Base-by-base conservation (phyloP, 1,284 basidiomycete genomes). In the Flammula alnicola region DNA sequence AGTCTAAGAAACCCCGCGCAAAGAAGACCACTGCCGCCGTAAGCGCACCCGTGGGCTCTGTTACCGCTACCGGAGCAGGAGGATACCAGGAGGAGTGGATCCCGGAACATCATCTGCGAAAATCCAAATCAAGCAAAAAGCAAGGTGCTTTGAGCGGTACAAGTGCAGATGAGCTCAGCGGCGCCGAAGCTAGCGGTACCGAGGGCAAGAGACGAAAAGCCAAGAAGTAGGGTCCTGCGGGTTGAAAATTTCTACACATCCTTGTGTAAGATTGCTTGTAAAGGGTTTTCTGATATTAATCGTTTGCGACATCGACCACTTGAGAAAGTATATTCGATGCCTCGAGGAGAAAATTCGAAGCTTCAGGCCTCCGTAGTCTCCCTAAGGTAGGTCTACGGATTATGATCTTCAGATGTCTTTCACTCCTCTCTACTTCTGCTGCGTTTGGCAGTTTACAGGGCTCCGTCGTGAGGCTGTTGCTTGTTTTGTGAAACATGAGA, bases 51-150 rank as follows among this genome's bases (percentile, higher is more conserved):
- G 76, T 79, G 26, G 76, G 78, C 36, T 70, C 79, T 4, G 79
- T 81, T 33, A 85, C 84, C n/a, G 83, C 82, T 45, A 85, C 85
- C 27, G 81, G 84, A 16, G 80, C 86, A 4, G 81, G 83, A 50
- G 86, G 83, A 43, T 94, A 94, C 61, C 84, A 93, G 62, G 91
- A 95, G 65, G 92, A 95, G 63, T 95, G 93, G 93, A 95, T 95
- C 61, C 93, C 93, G 12, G 87, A 86, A 59, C 87, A 92, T 61
- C 91, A 94, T 61, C 72, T 93, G 56, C 87, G 83, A 73, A 88
- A 89, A 69, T 55, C 72, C 29, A 88, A 83, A 68, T 63, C 70
- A 16, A 68, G 69, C 44, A 83, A 79, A 64, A 73, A 75, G 38
- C 75, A 76, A 61, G 76, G 59, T 29, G 71, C 44, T 62, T 56